phyloP scores from a whole-genome alignment of 2,329 filamentous ascomycete genomes.

The Aspergillus piperis region DNA sequence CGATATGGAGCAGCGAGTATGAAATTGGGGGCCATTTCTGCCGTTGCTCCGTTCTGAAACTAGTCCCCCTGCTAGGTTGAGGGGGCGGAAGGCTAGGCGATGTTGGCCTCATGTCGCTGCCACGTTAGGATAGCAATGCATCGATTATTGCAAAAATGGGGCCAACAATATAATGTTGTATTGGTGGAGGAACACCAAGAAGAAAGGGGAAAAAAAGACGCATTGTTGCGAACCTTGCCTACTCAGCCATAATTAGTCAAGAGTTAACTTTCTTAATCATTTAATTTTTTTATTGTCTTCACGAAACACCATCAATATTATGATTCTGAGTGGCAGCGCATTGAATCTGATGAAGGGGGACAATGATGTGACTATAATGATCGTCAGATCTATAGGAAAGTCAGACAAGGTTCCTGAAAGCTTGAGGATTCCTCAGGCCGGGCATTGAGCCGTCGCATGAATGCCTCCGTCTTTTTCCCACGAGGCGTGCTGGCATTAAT shows the following conservation, averaged over 20 bases:
- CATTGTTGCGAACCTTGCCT: neutral
- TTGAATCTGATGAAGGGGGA: neutral
- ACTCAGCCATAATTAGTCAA: too few relatives aligned
- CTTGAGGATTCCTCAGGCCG: neutral
- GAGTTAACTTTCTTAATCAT: too few relatives aligned
- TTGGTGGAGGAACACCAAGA: neutral
- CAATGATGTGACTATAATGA: neutral
- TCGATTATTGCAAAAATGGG: neutral
- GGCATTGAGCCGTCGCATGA: neutral
- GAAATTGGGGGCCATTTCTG: constrained; percentile 7
- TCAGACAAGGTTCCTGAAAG: constrained; percentile 1
- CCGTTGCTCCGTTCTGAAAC: neutral
- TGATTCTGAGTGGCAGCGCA: neutral
- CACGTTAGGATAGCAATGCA: neutral
- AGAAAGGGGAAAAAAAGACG: neutral
- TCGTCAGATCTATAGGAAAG: constrained; percentile 3
- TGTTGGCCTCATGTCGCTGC: neutral
- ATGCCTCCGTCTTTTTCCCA: neutral
- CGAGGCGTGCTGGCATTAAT: neutral
- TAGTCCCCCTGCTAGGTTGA: neutral
- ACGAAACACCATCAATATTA: neutral
- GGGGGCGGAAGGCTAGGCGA: neutral
- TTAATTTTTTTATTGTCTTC: too few relatives aligned
- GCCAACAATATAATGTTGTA: neutral
- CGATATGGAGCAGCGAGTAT: neutral